Base-by-base conservation (phyloP, 768 basidiomycete genomes). In the Thelephora ganbajun region DNA sequence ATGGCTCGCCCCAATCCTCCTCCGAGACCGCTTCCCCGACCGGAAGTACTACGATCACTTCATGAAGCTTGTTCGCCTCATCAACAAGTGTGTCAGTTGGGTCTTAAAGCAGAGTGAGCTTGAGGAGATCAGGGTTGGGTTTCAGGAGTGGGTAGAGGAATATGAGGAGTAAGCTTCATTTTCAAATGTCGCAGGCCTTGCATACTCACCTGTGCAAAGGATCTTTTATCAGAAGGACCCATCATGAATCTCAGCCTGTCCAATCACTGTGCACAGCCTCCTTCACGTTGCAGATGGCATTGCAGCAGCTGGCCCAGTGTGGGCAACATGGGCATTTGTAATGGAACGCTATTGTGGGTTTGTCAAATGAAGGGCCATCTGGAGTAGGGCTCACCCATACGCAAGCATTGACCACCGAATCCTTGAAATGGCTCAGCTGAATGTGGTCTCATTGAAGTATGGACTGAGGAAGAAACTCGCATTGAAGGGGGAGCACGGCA, bases 11-110 rank as follows among this genome's bases (percentile, higher is more conserved):
- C 71, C 69, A 1, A 53, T 65, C 6, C 55, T 74, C 2, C 63
- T 74, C 6, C 46, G 46, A 3, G 34, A 57, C 6, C 54, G 58
- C 0, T 73, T 72, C 53, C 33, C 9, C 7, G 43, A 56, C 1
- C 20, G 57, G 11, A 46, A 45, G 2, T 73, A 71, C 52, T 73
- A 67, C 50, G 50, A 61, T 0, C 72, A 74, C 50, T 72, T 72
- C 49, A 44, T 71, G 6, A 16, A 57, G 3, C 63, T 74, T 11
- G 64, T 69, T 16, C 37, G 51, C 3, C 60, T 73, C 2, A 52
- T 73, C 43, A 58, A 62, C 39, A 50, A 49, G 0, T 67, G 64
- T 50, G 60, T 74, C 6, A 57, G 69, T 41, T 68, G 63, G 23
- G 61, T 65, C 46, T 54, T 66, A 14, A 53, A 56, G 0, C 23